phyloP scores from a whole-genome alignment of 192 early-diverging fungal species.

The Entophlyctis luteolus region DNA sequence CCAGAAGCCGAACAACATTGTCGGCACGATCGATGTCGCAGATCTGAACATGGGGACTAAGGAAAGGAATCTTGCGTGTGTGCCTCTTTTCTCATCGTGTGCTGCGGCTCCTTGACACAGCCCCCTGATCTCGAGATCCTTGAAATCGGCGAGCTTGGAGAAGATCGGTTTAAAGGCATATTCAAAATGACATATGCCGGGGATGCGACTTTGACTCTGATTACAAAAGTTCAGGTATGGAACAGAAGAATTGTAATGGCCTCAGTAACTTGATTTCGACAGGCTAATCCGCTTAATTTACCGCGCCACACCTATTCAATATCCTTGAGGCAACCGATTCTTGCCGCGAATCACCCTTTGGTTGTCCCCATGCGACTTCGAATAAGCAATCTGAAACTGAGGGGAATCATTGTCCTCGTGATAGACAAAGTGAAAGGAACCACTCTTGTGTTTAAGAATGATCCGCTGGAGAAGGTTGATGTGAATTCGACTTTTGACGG shows the following conservation, averaged over 20 bases:
- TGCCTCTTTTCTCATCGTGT: not conserved
- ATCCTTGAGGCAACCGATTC: slow-evolving; percentile 25
- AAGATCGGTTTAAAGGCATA: slow-evolving; percentile 89
- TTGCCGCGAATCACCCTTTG: slow-evolving; percentile 89
- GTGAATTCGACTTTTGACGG: slow-evolving; percentile 97
- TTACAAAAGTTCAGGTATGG: slow-evolving; percentile 87
- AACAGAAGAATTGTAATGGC: not conserved
- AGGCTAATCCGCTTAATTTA: slow-evolving; percentile 70
- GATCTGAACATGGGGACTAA: slow-evolving; percentile 93
- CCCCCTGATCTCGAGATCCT: slow-evolving; percentile 96
- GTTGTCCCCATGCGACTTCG: slow-evolving; percentile 93
- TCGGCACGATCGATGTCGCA: slow-evolving; percentile 85
- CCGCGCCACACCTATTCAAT: slow-evolving; percentile 20
- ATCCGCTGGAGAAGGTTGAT: slow-evolving; percentile 87
- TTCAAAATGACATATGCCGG: slow-evolving; percentile 93
- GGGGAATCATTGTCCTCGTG: slow-evolving; percentile 89
- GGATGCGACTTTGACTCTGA: slow-evolving; percentile 85
- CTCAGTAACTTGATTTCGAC: not conserved
- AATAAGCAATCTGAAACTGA: slow-evolving; percentile 81
- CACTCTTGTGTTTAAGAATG: slow-evolving; percentile 95
- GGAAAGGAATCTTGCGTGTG: slow-evolving; percentile 24
- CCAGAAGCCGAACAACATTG: slow-evolving; percentile 88
- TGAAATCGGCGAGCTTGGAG: slow-evolving; percentile 93
- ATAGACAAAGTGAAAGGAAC: slow-evolving; percentile 92
- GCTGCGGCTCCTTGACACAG: slow-evolving; percentile 30